Base-by-base conservation (phyloP, 2,329 filamentous ascomycete species). In the Didymella sp. region DNA sequence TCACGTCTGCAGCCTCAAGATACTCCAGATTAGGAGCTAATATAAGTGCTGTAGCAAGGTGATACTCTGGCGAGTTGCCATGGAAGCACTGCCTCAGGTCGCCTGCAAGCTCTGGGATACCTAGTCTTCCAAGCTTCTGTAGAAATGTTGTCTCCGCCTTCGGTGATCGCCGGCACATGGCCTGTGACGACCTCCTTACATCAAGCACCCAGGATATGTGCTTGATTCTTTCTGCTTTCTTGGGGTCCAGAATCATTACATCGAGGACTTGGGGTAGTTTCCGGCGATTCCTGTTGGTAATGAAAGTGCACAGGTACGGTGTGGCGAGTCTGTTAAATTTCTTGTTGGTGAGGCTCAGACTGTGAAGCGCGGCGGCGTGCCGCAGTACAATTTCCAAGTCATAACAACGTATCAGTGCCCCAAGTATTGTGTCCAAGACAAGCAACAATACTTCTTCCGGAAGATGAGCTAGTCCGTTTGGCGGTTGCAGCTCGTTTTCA, bases 331-430 rank as follows among this genome's bases (percentile, higher is more conserved):
- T 40, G 31, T 54, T 53, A 3, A 58, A 25, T 7, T 28, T 46
- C 9, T 25, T 40, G 19, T 46, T 58, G 17, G 56, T 58, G 25
- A 58, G 49, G 30, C 43, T 41, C 13, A 58, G 45, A 28, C 35
- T 53, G 30, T 54, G 51, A 2, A 58, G 30, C 5, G 45, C 19
- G 9, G n/a, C 19, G 17, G 22, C 8, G 12, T 45, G 27, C 9
- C 27, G 17, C 12, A 30, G 6, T 9, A n/a, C 27, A n/a, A 31
- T 15, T 17, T 7, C 25, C 4, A 28, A 8, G 9, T 9, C 12
- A 17, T 9, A 3, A 28, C 19, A 30, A 11, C 42, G 42, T 15
- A 31, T 2, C 12, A 45, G 6, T 11, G 15, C 13, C 1, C 28
- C 25, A 13, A 31, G 28, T 31, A 45, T 15, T 5, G 17, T n/a